phyloP scores from a whole-genome alignment of 192 early-diverging fungal genomes.

The Kappamyces sp. region DNA sequence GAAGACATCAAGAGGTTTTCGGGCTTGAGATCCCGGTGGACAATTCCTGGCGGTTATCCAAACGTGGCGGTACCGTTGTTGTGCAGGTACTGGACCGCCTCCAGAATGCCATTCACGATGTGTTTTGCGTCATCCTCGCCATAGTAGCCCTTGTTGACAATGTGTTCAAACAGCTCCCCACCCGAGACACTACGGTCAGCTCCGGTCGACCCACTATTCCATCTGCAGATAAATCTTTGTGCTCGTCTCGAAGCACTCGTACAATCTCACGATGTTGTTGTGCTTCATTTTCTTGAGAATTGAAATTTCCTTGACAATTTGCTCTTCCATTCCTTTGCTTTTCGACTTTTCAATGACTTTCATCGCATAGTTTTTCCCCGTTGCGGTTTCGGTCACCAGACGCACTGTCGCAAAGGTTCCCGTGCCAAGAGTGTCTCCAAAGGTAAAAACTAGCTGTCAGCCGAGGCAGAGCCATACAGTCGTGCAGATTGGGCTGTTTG shows the following conservation, averaged over 20 bases:
- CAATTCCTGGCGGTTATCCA: background rate
- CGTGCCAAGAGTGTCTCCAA: slow-evolving; percentile 24
- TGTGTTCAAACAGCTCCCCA: slow-evolving; percentile 42
- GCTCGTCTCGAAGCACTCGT: slow-evolving; percentile 26
- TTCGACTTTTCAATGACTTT: slow-evolving; percentile 68
- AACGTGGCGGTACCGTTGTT: slow-evolving; percentile 15
- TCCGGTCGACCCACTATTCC: slow-evolving; percentile 34
- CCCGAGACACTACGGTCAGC: slow-evolving; percentile 22
- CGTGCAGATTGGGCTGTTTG: slow-evolving; percentile 13
- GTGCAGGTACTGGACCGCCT: slow-evolving; percentile 38
- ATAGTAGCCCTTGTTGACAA: slow-evolving; percentile 31
- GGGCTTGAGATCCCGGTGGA: slow-evolving; percentile 21
- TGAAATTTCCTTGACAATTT: slow-evolving; percentile 61
- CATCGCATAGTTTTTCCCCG: slow-evolving; percentile 57
- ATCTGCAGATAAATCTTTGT: slow-evolving; percentile 28
- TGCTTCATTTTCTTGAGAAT: slow-evolving; percentile 57
- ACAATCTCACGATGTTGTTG: slow-evolving; percentile 30
- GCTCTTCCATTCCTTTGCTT: slow-evolving; percentile 43
- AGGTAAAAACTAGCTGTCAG: slow-evolving; percentile 18
- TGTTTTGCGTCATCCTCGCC: slow-evolving; percentile 33
- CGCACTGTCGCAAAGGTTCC: slow-evolving; percentile 56
- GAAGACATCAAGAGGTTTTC: slow-evolving; percentile 16
- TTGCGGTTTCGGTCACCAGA: slow-evolving; percentile 49
- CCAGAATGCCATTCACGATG: slow-evolving; percentile 31
- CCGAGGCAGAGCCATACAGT: background rate